Evolutionary conservation across 805 yeast genomes (phyloP), one percentile per base, ranked within the genome.

Genomic region (Naumovozyma baii): DNA sequence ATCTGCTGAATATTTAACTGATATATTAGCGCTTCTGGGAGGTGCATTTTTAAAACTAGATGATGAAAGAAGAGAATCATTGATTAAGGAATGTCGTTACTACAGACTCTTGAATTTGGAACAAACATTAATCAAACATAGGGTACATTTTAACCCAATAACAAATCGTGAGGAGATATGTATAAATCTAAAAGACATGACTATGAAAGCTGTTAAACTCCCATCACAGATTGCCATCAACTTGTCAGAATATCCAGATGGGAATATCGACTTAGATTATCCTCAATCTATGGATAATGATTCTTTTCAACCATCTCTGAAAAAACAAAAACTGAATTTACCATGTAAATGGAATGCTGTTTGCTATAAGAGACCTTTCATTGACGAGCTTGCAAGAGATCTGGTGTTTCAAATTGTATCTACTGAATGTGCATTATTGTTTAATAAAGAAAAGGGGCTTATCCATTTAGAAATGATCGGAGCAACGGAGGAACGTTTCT

Each of bases 61-160:
- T 39, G 79, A 75, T 26, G 56, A 59, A 1, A 83, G 80, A 54
- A 66, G 95, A 26, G 54, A 59, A 7, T 57, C 72, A 15, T 63
- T 87, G 43, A 55, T 80, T 7, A 67, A 67, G 37, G 96, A 87
- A 52, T 82, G 92, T 47, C 68, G 72, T 36, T 87, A 81, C 59
- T 87, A 83, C 57, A 66, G 88, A 31, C 79, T 87, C 49, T 62
- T 73, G 36, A 85, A 77, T 22, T 63, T 87, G 29, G 92, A 83
- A 54, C 94, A 86, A 61, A 62, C 69, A 42, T 54, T 45, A 31
- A 37, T 44, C 5, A 41, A 41, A 7, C 18, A 38, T 10, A 34
- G 28, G 10, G 22, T 32, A 7, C 22, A 17, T 2, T 15, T 33
- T n/a, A 47, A 47, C 19, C 48, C 47, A 35, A 67, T 74, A 45